Evolutionary conservation across 2,329 filamentous ascomycete species (phyloP).

Genomic region (Penicillium rolfsii): DNA sequence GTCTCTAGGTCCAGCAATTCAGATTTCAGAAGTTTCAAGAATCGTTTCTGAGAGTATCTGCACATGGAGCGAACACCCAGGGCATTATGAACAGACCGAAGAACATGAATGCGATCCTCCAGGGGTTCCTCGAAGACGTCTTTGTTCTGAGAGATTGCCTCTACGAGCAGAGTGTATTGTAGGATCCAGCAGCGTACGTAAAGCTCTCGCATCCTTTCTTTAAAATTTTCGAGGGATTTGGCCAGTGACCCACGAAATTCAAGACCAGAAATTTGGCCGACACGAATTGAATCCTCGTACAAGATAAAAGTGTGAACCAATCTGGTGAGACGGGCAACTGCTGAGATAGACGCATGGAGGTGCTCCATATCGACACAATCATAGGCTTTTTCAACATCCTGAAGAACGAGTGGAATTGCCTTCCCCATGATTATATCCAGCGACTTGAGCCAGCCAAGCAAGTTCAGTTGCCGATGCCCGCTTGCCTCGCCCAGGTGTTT

Average conservation of each 20-base stretch:
- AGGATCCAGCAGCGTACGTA: conserved; percentile 87
- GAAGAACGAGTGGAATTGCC: conserved; percentile 69
- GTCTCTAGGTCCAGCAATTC: conserved; percentile 78
- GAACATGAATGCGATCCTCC: conserved; percentile 75
- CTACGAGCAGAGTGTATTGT: conserved; percentile 77
- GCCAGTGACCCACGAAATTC: conserved; percentile 54
- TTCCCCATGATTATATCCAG: conserved; percentile 76
- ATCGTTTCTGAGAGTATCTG: conserved; percentile 80
- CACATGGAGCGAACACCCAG: conserved; percentile 84
- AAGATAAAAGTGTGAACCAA: conserved; percentile 79
- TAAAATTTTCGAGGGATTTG: conserved; percentile 53
- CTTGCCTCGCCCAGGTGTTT: conserved; percentile 59
- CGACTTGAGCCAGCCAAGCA: conserved; percentile 77
- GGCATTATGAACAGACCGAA: conserved; percentile 80
- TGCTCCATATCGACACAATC: conserved; percentile 84
- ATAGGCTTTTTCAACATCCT: conserved; percentile 67
- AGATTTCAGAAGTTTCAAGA: conserved; percentile 84
- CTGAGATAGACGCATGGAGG: conserved; percentile 70
- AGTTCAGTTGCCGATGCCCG: conserved; percentile 68
- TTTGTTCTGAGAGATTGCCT: conserved; percentile 69
- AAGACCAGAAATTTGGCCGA: conserved; percentile 70
- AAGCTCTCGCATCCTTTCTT: conserved; percentile 79
- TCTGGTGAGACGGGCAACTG: conserved; percentile 71
- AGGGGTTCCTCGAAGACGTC: conserved; percentile 67
- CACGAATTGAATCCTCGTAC: conserved; percentile 81